Evolutionary conservation across 1,284 basidiomycete genomes (phyloP).

Genomic region (Puccinia horiana): DNA sequence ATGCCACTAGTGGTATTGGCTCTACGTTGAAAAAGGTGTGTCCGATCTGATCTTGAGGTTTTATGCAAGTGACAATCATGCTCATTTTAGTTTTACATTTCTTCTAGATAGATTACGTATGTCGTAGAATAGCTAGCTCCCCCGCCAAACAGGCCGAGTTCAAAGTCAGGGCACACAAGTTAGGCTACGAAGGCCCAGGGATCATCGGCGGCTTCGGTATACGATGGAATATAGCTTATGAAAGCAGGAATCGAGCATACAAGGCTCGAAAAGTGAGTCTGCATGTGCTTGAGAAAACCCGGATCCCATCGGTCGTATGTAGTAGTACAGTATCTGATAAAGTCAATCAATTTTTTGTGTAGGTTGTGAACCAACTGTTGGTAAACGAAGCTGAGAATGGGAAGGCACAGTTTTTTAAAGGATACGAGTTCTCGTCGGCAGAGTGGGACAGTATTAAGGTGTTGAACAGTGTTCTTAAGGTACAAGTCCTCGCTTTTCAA

Average conservation of each 20-base stretch:
- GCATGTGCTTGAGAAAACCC: no score
- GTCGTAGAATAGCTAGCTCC: background rate
- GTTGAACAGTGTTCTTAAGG: background rate
- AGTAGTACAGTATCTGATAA: background rate
- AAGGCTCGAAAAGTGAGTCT: background rate
- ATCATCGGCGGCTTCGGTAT: background rate
- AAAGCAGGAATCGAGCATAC: background rate
- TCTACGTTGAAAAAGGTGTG: background rate
- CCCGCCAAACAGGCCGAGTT: conserved; percentile 1
- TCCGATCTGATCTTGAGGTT: background rate
- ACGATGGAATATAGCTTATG: background rate
- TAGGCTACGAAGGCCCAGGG: background rate
- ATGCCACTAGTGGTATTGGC: background rate
- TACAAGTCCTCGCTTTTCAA: background rate
- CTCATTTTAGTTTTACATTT: background rate
- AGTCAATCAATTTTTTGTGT: background rate
- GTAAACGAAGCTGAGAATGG: background rate
- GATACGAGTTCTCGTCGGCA: background rate
- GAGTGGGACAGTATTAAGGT: background rate
- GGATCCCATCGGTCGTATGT: background rate
- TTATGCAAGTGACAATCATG: background rate
- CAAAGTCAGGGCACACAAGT: background rate
- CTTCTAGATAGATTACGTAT: background rate
- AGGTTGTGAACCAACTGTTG: background rate
- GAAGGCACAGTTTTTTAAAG: background rate